A percentile compares a stretch with the other conserved stretches of the same genome.
Evolutionary conservation across 768 basidiomycete species (phyloP).

Genomic region (Multifurca ochricompacta): DNA sequence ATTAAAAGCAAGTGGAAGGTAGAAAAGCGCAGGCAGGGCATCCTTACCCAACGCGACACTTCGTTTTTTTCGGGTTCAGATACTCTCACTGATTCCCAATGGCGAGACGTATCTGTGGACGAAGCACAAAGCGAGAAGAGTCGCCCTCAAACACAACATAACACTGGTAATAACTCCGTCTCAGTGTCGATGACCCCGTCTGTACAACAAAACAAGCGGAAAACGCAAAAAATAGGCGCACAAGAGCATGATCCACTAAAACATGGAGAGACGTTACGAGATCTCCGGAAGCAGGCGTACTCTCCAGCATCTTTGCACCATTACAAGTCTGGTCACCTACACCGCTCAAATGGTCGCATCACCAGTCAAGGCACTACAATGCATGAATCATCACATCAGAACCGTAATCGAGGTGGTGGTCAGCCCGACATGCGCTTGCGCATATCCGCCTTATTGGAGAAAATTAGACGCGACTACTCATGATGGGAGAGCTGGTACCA

Average conservation of each 20-base stretch:
- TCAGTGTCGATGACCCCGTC: too few relatives aligned
- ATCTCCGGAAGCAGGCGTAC: constrained; percentile 57
- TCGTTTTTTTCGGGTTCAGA: not conserved
- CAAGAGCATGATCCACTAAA: not conserved
- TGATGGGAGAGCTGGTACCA: constrained; percentile 24
- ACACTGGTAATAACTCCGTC: not conserved
- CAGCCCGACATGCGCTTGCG: constrained; percentile 79
- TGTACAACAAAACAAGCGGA: not conserved
- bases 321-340: constrained; percentile 42
- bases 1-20: constrained; percentile 73
- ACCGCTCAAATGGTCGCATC: constrained; percentile 25
- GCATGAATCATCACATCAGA: constrained; percentile 13
- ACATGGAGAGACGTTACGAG: constrained; percentile 39
- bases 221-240: not conserved
- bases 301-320: constrained; percentile 49
- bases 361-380: constrained; percentile 14
- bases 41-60: constrained; percentile 20
- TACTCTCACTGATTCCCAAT: not conserved
- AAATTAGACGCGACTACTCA: constrained; percentile 59
- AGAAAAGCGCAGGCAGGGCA: constrained; percentile 49
- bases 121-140: constrained; percentile 21
- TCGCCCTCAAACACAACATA: constrained; percentile 10
- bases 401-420: constrained; percentile 38
- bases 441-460: constrained; percentile 81
- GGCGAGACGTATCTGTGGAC: constrained; percentile 10